Conservation (phyloP, 805 yeast species). For the Nakazawaea populi region DNA sequence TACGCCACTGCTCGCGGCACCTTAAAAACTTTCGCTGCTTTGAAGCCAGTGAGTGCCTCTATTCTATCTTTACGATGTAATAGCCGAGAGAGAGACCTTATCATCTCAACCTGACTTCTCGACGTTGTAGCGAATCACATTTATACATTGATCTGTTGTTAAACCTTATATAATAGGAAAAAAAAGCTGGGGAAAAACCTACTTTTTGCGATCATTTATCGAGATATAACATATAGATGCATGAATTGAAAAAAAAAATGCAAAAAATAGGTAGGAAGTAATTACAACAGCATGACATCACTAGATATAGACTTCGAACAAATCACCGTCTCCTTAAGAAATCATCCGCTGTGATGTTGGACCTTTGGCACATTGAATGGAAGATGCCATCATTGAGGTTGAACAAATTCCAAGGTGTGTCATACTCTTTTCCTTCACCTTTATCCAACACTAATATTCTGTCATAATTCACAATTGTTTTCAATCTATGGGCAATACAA, state of each 20-base stretch:
- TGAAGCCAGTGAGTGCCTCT: neutral
- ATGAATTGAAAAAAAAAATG: too few species aligned
- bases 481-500: slow-evolving; percentile 69
- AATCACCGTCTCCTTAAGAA: slow-evolving; percentile 17
- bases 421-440: slow-evolving; percentile 52
- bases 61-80: neutral
- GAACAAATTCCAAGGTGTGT: slow-evolving; percentile 43
- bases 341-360: slow-evolving; percentile 34
- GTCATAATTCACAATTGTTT: slow-evolving; percentile 57
- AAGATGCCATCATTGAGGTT: slow-evolving; percentile 36
- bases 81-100: neutral
- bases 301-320: neutral
- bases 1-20: neutral
- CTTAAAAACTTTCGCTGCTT: neutral
- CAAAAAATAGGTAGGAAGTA: too few species aligned
- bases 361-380: slow-evolving; percentile 42
- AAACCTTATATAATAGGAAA: neutral
- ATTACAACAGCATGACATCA: too few species aligned
- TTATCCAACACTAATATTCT: slow-evolving; percentile 52
- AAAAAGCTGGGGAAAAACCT: neutral
- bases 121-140: neutral
- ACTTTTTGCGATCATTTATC: too few species aligned
- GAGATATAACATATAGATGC: too few species aligned
- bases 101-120: neutral
- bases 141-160: neutral